phyloP scores from a whole-genome alignment of 2,329 filamentous ascomycete species.

The Ophiostoma triangulosporum region DNA sequence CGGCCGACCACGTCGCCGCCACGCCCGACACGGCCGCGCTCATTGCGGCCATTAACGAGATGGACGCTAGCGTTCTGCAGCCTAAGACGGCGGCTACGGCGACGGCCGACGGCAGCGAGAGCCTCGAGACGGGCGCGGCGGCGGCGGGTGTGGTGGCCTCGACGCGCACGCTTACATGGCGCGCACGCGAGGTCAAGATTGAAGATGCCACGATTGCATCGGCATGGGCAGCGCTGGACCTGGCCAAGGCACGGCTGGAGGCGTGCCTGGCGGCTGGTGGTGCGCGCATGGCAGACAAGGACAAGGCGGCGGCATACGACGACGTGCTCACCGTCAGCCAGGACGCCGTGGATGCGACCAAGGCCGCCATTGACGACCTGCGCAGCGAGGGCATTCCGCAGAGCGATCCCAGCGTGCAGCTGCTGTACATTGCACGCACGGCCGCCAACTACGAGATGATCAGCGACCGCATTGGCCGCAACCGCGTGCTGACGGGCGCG shows the following conservation, averaged over 20 bases:
- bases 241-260: constrained; percentile 35
- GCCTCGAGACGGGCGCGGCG: constrained; percentile 22
- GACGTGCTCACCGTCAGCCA: constrained; percentile 81
- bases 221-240: constrained; percentile 57
- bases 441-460: constrained; percentile 91
- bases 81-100: constrained; percentile 28
- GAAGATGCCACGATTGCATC: constrained; percentile 88
- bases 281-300: constrained; percentile 36
- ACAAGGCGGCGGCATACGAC: constrained; percentile 79
- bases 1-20: constrained; percentile 50
- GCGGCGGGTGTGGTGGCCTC: constrained; percentile 32
- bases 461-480: constrained; percentile 87
- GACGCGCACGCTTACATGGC: constrained; percentile 72
- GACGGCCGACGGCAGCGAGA: constrained; percentile 20
- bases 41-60: constrained; percentile 51
- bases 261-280: constrained; percentile 35
- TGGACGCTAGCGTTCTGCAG: constrained; percentile 54
- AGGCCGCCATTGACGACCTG: constrained; percentile 84
- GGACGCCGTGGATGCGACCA: constrained; percentile 86
- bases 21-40: constrained; percentile 49
- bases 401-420: constrained; percentile 78
- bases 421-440: constrained; percentile 80
- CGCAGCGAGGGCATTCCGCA: constrained; percentile 70
- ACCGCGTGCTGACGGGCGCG: constrained; percentile 73
- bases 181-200: constrained; percentile 70